Evolutionary conservation across 148 eudicot genomes (phyloP).

Genomic region (Spergularia bocconei): DNA sequence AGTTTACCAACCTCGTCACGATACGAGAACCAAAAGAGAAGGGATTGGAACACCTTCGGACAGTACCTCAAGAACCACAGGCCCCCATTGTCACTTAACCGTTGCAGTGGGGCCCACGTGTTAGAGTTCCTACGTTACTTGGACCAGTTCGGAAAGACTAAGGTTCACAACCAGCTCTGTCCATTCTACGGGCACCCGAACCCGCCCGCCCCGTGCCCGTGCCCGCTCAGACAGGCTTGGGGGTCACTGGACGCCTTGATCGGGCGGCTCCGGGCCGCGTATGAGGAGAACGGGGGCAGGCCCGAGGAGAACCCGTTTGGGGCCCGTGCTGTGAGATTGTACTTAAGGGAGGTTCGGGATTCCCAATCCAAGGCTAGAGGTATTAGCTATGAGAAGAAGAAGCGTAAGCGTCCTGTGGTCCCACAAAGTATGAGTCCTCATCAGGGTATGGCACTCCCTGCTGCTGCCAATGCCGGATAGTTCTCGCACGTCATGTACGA

Average conservation of each 20-base stretch:
- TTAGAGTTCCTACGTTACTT: slow-evolving; percentile 54
- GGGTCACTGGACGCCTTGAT: slow-evolving; percentile 56
- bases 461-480: background rate
- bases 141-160: slow-evolving; percentile 58
- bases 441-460: background rate
- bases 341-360: slow-evolving; percentile 53
- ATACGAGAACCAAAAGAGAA: slow-evolving; percentile 54
- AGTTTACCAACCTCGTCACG: slow-evolving; percentile 28
- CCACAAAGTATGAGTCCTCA: background rate
- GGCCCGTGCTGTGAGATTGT: slow-evolving; percentile 54
- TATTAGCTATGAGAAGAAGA: slow-evolving; percentile 62
- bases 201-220: slow-evolving; percentile 58
- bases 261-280: slow-evolving; percentile 60
- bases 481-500: background rate
- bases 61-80: slow-evolving; percentile 54
- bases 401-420: slow-evolving; percentile 31
- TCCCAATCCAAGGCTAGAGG: slow-evolving; percentile 59
- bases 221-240: slow-evolving; percentile 63
- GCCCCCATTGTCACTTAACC: slow-evolving; percentile 42
- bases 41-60: slow-evolving; percentile 60
- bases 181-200: slow-evolving; percentile 57
- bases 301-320: slow-evolving; percentile 59
- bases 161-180: slow-evolving; percentile 51
- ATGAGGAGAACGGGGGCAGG: slow-evolving; percentile 51
- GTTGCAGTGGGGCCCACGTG: slow-evolving; percentile 60